A percentile compares a stretch with the other conserved stretches of the same genome.
These are phyloP conservation scores for Glycine soja DNA, from an alignment of 306 rosid species.

Conservation along the genomic window DNA sequence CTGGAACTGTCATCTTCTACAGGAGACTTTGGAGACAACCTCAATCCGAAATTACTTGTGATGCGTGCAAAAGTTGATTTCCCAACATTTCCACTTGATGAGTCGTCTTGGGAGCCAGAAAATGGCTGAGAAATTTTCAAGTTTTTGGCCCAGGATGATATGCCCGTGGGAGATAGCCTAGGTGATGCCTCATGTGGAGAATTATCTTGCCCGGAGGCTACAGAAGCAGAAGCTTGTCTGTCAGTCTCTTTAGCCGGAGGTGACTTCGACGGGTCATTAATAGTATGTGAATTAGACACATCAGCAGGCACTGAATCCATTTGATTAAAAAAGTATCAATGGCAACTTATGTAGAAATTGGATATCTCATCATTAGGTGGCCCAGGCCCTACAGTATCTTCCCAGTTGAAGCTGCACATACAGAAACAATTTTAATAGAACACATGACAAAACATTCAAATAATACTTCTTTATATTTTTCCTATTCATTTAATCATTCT, in stretches of 20 bases:
- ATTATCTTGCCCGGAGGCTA: slow-evolving; percentile 57
- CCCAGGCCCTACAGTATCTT: slow-evolving; percentile 48
- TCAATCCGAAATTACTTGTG: slow-evolving; percentile 86
- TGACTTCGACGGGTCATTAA: slow-evolving; percentile 50
- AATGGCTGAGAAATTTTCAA: slow-evolving; percentile 79
- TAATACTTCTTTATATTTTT: neutral
- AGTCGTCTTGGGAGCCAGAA: slow-evolving; percentile 69
- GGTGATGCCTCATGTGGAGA: slow-evolving; percentile 58
- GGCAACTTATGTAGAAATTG: slow-evolving; percentile 45
- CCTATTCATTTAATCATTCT: slow-evolving; percentile 2
- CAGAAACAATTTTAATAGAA: slow-evolving; percentile 17
- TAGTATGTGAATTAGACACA: slow-evolving; percentile 53
- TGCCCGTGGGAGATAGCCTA: slow-evolving; percentile 62
- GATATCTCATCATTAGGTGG: slow-evolving; percentile 47
- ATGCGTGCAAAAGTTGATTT: slow-evolving; percentile 84
- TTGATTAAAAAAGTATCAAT: slow-evolving; percentile 40
- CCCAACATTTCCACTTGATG: slow-evolving; percentile 69
- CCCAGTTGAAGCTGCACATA: slow-evolving; percentile 49
- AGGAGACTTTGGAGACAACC: slow-evolving; percentile 86
- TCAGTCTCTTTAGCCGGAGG: slow-evolving; percentile 52
- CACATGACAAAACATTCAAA: slow-evolving; percentile 18
- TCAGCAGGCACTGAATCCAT: slow-evolving; percentile 78
- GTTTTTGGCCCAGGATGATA: slow-evolving; percentile 91
- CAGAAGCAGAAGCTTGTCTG: slow-evolving; percentile 54
- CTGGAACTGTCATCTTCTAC: slow-evolving; percentile 55